Base-by-base conservation (phyloP, 1,284 basidiomycete species). In the Cryptococcus amylolentus region DNA sequence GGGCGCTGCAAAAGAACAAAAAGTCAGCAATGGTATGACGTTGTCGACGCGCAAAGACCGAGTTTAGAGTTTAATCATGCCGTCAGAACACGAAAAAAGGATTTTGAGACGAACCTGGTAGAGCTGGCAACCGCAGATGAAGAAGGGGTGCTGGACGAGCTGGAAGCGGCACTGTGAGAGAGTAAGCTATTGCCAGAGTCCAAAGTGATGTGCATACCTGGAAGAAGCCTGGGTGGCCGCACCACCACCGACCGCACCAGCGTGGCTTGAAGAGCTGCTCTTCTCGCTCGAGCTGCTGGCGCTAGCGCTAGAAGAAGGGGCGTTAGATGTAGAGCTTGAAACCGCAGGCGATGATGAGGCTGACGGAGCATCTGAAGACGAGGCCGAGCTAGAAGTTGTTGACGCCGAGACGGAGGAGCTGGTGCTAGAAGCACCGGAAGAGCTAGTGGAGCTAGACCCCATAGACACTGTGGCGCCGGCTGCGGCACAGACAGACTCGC, bases 291-390 rank as follows among this genome's bases (percentile, higher is more conserved):
- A 18, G 9, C 16, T n/a, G 18, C 42, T 18, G 13, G 52, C 14
- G 28, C 48, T 49, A 44, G 13, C 46, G 18, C 20, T 31, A 8
- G 42, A 35, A 41, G 38, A 43, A 28, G 37, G 37, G 12, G 42
- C 37, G 31, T 35, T 2, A 50, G 48, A 31, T 23, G 26, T 39
- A 10, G 39, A 20, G 23, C 37, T 46, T 37, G 35, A n/a, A 46
- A 12, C 31, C 38, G 27, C n/a, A 39, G 60, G 57, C 27, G 48
- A 43, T 8, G 20, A 65, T 23, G 54, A 66, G 2, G 53, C 58
- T 26, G 60, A 59, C 44, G 57, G 64, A 45, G 44, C 57, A 0
- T 56, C 59, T 23, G 66, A 71, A 16, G 13, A 50, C 66, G 47
- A 42, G 42, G 4, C 62, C 70, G 27, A 49, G 55, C 4, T 65